phyloP scores from a whole-genome alignment of 2,329 filamentous ascomycete species.

The Alternaria dauci region DNA sequence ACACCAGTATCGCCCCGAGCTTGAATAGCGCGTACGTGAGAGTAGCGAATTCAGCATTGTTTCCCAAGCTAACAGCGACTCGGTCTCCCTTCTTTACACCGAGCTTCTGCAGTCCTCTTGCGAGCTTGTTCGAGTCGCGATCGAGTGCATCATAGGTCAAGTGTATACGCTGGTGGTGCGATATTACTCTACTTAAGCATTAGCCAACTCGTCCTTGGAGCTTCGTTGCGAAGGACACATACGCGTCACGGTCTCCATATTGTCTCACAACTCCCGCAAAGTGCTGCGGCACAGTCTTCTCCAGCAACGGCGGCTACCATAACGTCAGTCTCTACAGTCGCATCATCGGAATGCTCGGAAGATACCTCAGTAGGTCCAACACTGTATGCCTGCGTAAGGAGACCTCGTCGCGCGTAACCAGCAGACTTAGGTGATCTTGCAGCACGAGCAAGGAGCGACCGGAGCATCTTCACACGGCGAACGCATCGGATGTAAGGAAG shows the following conservation, averaged over 20 bases:
- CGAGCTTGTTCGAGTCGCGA: conserved; percentile 76
- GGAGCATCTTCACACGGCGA: conserved; percentile 37
- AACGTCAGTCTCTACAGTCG: conserved; percentile 17
- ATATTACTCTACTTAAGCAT: conserved; percentile 59
- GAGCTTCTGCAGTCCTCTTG: conserved; percentile 71
- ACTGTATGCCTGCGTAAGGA: conserved; percentile 45
- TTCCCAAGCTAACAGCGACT: conserved; percentile 86
- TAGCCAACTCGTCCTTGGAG: conserved; percentile 1
- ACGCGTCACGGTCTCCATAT: conserved; percentile 71
- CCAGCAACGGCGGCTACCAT: conserved; percentile 69
- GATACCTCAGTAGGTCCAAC: conserved; percentile 46
- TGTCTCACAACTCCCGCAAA: conserved; percentile 71
- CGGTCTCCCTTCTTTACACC: conserved; percentile 84
- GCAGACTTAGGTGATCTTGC: conserved; percentile 11
- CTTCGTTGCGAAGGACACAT: conserved; percentile 27
- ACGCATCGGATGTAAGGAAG: conserved; percentile 20
- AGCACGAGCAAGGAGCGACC: conserved; percentile 34
- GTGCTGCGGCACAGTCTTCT: conserved; percentile 75
- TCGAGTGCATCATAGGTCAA: conserved; percentile 82
- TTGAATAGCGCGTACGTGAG: conserved; percentile 89
- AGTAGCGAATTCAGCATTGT: conserved; percentile 82
- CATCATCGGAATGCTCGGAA: conserved; percentile 7
- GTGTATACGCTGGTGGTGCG: conserved; percentile 66
- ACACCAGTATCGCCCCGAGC: conserved; percentile 84
- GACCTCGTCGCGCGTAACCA: conserved; percentile 28